These are phyloP conservation scores for Ogataea angusta DNA, from an alignment of 805 yeast species.

Conservation along the genomic window DNA sequence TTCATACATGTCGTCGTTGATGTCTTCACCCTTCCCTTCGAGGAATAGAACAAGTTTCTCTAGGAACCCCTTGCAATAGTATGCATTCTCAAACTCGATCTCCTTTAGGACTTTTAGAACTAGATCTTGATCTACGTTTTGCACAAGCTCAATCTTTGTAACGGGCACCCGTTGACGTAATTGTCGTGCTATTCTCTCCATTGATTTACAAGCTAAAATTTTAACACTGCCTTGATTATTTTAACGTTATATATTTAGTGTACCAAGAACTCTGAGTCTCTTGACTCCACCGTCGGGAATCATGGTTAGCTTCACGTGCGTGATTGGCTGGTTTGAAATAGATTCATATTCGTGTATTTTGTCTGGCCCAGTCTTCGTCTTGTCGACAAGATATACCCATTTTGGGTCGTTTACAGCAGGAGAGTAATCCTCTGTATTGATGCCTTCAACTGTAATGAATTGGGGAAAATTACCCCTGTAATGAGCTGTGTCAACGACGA, in stretches of 20 bases:
- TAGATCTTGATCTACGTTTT: constrained; percentile 15
- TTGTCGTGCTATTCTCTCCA: constrained; percentile 11
- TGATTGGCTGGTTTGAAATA: constrained; percentile 33
- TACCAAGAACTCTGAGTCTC: constrained; percentile 81
- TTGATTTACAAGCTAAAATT: neutral
- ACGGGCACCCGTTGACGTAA: constrained; percentile 33
- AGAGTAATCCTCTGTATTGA: constrained; percentile 34
- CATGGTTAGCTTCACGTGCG: constrained; percentile 77
- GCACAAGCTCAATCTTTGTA: constrained; percentile 9
- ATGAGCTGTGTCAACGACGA: constrained; percentile 88
- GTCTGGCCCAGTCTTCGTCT: constrained; percentile 79
- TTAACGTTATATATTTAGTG: constrained; percentile 18
- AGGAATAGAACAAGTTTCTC: constrained; percentile 37
- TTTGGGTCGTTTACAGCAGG: constrained; percentile 39
- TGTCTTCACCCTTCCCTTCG: constrained; percentile 30
- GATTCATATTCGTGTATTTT: constrained; percentile 62
- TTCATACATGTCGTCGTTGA: constrained; percentile 45
- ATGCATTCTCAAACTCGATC: constrained; percentile 41
- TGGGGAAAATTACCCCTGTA: constrained; percentile 96
- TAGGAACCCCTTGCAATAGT: constrained; percentile 48
- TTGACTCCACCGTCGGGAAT: constrained; percentile 98
- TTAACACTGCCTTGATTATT: constrained; percentile 1
- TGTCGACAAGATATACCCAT: constrained; percentile 67
- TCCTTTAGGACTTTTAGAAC: constrained; percentile 21
- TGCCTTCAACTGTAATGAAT: constrained; percentile 64